Conservation (phyloP, 1,284 basidiomycete genomes). For the Sanghuangporus weigelae region DNA sequence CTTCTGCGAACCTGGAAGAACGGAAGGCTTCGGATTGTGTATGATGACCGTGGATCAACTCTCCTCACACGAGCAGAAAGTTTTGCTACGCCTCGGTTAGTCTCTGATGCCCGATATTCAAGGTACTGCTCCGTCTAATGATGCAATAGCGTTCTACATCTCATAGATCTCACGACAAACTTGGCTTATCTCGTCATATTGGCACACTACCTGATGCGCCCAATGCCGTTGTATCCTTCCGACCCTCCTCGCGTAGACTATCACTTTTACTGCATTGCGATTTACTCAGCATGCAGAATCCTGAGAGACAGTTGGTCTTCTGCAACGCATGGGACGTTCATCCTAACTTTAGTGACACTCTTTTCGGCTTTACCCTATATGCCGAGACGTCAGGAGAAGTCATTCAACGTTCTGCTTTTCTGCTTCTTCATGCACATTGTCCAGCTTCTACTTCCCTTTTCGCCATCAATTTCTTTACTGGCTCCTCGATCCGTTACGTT, state of each 20-base stretch:
- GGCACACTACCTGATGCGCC: conserved; percentile 2
- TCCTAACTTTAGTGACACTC: conserved; percentile 31
- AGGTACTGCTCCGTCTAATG: background rate
- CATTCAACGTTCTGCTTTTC: conserved; percentile 37
- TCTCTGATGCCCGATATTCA: background rate
- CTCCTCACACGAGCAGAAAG: conserved; percentile 24
- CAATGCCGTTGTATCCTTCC: background rate
- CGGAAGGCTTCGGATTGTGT: conserved; percentile 24
- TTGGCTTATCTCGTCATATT: conserved; percentile 2
- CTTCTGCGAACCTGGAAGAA: conserved; percentile 39
- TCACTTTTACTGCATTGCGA: conserved; percentile 1
- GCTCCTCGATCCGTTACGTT: conserved; percentile 32
- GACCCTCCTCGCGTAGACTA: background rate
- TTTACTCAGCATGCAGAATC: conserved; percentile 13
- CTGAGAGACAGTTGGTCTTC: background rate
- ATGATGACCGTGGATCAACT: conserved; percentile 28
- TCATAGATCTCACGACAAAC: conserved; percentile 8
- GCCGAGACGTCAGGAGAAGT: conserved; percentile 34
- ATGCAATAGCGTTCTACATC: conserved; percentile 7
- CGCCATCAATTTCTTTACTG: conserved; percentile 40
- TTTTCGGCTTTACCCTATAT: conserved; percentile 27
- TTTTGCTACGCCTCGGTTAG: conserved; percentile 14
- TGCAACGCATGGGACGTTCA: conserved; percentile 23
- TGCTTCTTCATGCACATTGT: conserved; percentile 37
- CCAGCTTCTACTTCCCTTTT: conserved; percentile 37